These are phyloP conservation scores for Penicillium antarcticum DNA, from an alignment of 495 filamentous ascomycete genomes.

Conservation along the genomic window DNA sequence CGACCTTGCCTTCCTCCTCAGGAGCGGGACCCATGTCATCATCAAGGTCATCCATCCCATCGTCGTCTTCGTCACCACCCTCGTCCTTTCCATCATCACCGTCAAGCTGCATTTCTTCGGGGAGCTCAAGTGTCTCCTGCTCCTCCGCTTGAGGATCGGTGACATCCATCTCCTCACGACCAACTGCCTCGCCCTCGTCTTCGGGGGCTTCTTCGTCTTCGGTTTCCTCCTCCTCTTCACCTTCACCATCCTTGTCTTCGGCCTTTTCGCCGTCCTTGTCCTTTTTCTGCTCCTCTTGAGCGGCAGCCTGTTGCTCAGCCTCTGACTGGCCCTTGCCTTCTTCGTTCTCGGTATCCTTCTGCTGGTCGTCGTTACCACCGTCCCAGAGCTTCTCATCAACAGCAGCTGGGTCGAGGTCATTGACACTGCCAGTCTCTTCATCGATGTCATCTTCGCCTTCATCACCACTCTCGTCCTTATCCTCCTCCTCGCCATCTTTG, in stretches of 20 bases:
- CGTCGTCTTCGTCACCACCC: constrained; percentile 62
- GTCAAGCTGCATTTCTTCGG: constrained; percentile 69
- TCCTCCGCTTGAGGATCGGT: constrained; percentile 73
- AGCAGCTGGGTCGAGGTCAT: constrained; percentile 81
- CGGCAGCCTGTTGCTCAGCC: constrained; percentile 62
- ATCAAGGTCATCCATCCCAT: constrained; percentile 66
- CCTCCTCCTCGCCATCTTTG: constrained; percentile 66
- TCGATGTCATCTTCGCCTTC: constrained; percentile 70
- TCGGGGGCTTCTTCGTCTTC: constrained; percentile 56
- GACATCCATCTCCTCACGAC: constrained; percentile 58
- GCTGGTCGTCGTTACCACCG: constrained; percentile 69
- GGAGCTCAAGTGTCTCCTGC: constrained; percentile 60
- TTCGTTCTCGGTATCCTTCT: constrained; percentile 80
- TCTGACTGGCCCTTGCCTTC: constrained; percentile 60
- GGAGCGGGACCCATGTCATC: constrained; percentile 62
- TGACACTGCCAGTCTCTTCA: constrained; percentile 83
- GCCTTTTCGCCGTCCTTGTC: constrained; percentile 41
- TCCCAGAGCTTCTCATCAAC: constrained; percentile 99
- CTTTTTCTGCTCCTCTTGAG: constrained; percentile 53
- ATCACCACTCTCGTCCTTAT: constrained; percentile 45
- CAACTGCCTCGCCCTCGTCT: constrained; percentile 60
- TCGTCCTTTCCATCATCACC: constrained; percentile 60
- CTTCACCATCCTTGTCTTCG: constrained; percentile 41
- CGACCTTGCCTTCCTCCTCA: constrained; percentile 35
- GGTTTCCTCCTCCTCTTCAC: constrained; percentile 53